Evolutionary conservation across 192 early-diverging fungal species (phyloP), one percentile per base, ranked within the genome.

Genomic region (Rhizophlyctis rosea): DNA sequence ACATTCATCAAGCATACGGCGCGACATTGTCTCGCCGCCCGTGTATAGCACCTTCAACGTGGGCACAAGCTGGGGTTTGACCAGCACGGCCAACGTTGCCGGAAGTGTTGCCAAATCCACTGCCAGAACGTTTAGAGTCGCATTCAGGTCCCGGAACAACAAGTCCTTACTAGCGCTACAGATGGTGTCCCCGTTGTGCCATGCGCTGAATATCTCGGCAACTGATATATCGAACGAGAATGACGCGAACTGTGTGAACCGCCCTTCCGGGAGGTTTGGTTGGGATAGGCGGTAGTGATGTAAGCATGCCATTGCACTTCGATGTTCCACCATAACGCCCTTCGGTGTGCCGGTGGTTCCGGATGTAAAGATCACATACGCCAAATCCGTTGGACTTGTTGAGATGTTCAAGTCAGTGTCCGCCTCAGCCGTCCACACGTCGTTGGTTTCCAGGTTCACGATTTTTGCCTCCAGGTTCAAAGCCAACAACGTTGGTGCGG

Each of bases 291-390:
- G 4, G 31, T 33, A 49, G 62, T 62, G 34, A 16, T 51, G 14
- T 68, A 64, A 53, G 44, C 28, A 18, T n/a, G n/a, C n/a, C n/a
- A n/a, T n/a, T n/a, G 54, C 59, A 29, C 39, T 55, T 16, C 61
- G 11, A 35, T 77, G 75, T 14, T 5, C 27, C 18, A 72, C 52
- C 28, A 70, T 21, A 27, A 72, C 72, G 0, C 74, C 75, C 44
- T 77, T 77, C 50, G 75, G 75, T 25, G 24, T 73, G 13, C 75
- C 75, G 3, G 75, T 77, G 18, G 74, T 74, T 4, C 74, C 74
- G 13, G 73, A 76, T 5, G 67, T 76, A 47, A 76, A 67, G 24
- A 71, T 55, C 21, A 76, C 64, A 48, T 66, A 66, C 14, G 65
- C 65, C 14, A 62, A 18, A 54, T 57, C 33, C n/a, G n/a, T n/a